Evolutionary conservation across 108 stramenopile species (phyloP), one percentile per base, ranked within the genome.

Genomic region (Licmophora abbreviata): DNA sequence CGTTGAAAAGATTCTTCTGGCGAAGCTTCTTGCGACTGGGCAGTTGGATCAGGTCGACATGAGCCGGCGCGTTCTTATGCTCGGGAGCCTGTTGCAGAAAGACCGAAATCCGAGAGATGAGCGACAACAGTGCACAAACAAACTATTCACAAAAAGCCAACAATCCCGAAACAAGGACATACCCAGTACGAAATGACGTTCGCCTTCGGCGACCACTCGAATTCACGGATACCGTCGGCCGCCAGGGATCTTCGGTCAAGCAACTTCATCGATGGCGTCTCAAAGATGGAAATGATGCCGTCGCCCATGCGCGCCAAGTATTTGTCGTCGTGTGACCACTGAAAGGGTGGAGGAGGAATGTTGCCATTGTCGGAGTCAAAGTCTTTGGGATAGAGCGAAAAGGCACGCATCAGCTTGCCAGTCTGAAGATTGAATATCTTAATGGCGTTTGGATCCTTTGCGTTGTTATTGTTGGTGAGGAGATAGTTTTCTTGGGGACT

Each of bases 1-100:
- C 95, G 56, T 93, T 88, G 79, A 95, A 85, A 23, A 98, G 57
- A 66, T 95, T 95, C 86, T 94, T 94, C 56, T 91, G 92, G 24
- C 95, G 83, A 22, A 98, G 76, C 45, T 86, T 83, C 59, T 93
- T 91, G 29, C 95, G 59, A 27, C 72, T 78, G 6, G 95, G 94
- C 29, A 98, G 51, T 56, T 94, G 85, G 26, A 98, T 81, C 24
- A 98, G 57, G 34, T 92, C 89, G 18, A 98, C 94, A 42, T 92
- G 82, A 24, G 95, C 97, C 1, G 97, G 95, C 30, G 79, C 59
- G 69, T 98, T 96, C 43, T 71, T 70, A 57, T 72, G 71, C 73
- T 96, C 97, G 21, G 95, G 95, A 17, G 93, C 81, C 74, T 69
- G 38, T 18, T n/a, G 28, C 26, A 41, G 34, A 23, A 45, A 43